These are phyloP conservation scores for Didymella glomerata DNA, from an alignment of 2,329 filamentous ascomycete genomes.

Conservation along the genomic window DNA sequence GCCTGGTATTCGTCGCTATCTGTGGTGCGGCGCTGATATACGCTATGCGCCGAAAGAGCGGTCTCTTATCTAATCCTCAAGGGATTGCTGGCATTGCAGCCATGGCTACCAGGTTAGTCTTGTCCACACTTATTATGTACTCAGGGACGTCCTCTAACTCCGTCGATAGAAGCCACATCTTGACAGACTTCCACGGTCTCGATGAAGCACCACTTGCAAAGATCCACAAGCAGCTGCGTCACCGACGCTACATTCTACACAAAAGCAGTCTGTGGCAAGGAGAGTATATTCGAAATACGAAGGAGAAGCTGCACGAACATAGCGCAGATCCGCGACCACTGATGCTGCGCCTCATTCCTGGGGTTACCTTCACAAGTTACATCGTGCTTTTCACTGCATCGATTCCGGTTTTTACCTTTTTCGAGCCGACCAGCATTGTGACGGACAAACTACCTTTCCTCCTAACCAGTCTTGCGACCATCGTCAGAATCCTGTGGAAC, in stretches of 20 bases:
- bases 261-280: constrained; percentile 76
- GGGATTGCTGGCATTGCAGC: constrained; percentile 77
- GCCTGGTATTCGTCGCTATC: constrained; percentile 65
- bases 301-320: constrained; percentile 58
- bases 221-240: constrained; percentile 73
- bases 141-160: background rate
- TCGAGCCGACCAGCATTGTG: constrained; percentile 59
- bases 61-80: constrained; percentile 72
- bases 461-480: constrained; percentile 70
- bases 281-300: constrained; percentile 59
- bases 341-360: constrained; percentile 69
- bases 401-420: constrained; percentile 71
- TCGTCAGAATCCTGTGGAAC: constrained; percentile 73
- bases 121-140: too few relatives aligned
- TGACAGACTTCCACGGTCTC: constrained; percentile 77
- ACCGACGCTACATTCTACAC: constrained; percentile 72
- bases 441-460: constrained; percentile 71
- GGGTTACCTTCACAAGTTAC: constrained; percentile 67
- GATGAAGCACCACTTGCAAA: constrained; percentile 71
- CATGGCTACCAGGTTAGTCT: constrained; percentile 68
- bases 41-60: constrained; percentile 70
- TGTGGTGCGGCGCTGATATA: constrained; percentile 67
- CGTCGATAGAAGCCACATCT: constrained; percentile 65
- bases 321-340: constrained; percentile 67
- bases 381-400: constrained; percentile 65